These are phyloP conservation scores for Alternaria metachromatica DNA, from an alignment of 2,329 filamentous ascomycete species.

Conservation along the genomic window DNA sequence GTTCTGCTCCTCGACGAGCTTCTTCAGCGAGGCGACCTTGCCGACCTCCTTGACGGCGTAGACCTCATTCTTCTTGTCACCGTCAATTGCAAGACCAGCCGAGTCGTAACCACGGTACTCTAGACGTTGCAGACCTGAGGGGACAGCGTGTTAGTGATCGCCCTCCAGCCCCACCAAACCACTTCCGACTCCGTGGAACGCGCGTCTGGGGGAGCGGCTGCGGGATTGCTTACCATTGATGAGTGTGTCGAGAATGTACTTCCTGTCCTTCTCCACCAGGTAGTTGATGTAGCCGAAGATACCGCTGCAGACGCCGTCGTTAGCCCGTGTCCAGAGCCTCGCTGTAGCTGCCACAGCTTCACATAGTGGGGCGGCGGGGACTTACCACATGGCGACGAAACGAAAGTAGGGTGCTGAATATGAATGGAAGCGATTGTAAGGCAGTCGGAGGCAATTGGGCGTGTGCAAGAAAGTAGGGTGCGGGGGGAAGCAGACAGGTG, in stretches of 20 bases:
- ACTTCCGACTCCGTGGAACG: constrained; percentile 2
- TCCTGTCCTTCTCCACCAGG: constrained; percentile 97
- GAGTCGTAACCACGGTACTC: constrained; percentile 99
- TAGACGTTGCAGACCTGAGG: constrained; percentile 83
- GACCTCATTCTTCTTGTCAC: constrained; percentile 98
- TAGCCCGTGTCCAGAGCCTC: constrained; percentile 18
- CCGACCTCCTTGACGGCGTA: constrained; percentile 98
- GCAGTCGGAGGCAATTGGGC: constrained; percentile 20
- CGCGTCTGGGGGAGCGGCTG: constrained; percentile 4
- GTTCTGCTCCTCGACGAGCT: constrained; percentile 84
- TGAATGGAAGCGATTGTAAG: constrained; percentile 40
- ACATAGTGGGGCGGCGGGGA: constrained; percentile 30
- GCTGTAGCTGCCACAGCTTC: not conserved
- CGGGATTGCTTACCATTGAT: constrained; percentile 77
- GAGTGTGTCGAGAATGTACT: constrained; percentile 93
- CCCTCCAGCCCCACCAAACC: constrained; percentile 9
- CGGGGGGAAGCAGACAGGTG: constrained; percentile 18
- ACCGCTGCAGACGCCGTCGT: constrained; percentile 64
- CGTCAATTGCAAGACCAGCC: constrained; percentile 92
- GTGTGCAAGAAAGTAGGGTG: constrained; percentile 24
- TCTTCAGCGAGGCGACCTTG: constrained; percentile 96
- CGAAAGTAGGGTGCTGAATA: constrained; percentile 32
- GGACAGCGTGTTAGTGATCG: constrained; percentile 30
- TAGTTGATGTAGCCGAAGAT: constrained; percentile 99
- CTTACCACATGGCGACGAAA: constrained; percentile 49